Evolutionary conservation across 202 grass and related monocot genomes (phyloP).

Genomic region (Schoenoplectus triqueter): DNA sequence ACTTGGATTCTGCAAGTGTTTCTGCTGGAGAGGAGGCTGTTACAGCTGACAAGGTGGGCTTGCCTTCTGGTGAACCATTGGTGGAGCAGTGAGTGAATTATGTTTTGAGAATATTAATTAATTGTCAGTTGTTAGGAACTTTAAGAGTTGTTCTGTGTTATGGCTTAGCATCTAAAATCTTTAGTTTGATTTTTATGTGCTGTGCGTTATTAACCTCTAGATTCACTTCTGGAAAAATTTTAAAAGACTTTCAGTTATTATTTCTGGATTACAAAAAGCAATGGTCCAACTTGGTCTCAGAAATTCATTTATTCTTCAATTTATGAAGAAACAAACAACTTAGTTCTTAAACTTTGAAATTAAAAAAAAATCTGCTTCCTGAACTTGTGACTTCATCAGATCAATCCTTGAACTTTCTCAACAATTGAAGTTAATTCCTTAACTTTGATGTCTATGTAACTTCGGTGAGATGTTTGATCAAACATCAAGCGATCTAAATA

Average conservation of each 20-base stretch:
- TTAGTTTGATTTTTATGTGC: neutral
- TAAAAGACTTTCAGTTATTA: neutral
- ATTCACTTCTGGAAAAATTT: neutral
- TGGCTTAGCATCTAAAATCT: conserved; percentile 10
- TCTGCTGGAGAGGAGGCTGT: conserved; percentile 23
- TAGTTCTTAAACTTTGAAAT: conserved; percentile 18
- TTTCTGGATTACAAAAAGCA: conserved; percentile 1
- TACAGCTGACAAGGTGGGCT: neutral
- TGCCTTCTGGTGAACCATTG: conserved; percentile 23
- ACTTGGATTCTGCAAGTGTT: conserved; percentile 14
- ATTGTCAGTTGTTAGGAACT: neutral
- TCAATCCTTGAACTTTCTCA: neutral
- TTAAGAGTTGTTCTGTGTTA: neutral
- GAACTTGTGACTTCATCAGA: neutral
- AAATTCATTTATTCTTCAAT: neutral
- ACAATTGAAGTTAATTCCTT: neutral
- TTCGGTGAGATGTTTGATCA: neutral
- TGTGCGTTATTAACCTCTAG: neutral
- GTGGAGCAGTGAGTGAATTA: neutral
- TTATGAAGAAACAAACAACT: neutral
- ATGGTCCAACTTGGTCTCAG: neutral
- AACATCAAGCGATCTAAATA: neutral
- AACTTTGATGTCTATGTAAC: neutral
- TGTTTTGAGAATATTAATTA: conserved; percentile 1
- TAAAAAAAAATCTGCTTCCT: neutral